Conservation (phyloP, 208 protist genomes). For the Trypanosoma avium region DNA sequence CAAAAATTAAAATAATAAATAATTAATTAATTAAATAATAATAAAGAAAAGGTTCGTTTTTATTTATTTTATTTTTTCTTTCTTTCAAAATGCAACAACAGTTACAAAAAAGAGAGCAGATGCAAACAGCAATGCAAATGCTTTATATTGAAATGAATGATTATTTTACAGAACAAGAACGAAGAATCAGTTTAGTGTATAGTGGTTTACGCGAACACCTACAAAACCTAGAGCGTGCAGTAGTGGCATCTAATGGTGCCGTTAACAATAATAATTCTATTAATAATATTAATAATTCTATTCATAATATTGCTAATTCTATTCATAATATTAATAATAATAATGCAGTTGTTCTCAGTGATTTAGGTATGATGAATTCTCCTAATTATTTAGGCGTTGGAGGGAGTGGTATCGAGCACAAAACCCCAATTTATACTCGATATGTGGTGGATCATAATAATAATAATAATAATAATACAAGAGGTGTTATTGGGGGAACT, state of each 20-base stretch:
- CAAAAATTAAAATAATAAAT: too few relatives aligned
- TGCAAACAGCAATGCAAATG: slow-evolving; percentile 31
- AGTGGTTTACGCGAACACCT: slow-evolving; percentile 45
- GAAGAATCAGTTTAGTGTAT: slow-evolving; percentile 48
- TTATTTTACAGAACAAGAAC: slow-evolving; percentile 59
- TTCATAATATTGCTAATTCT: too few relatives aligned
- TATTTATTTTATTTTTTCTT: too few relatives aligned
- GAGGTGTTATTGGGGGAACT: neutral
- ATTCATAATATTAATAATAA: too few relatives aligned
- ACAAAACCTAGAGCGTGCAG: slow-evolving; percentile 45
- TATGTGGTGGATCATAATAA: too few relatives aligned
- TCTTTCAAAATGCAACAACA: slow-evolving; percentile 16
- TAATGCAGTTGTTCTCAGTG: too few relatives aligned
- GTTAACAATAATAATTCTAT: too few relatives aligned
- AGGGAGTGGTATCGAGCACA: slow-evolving; percentile 9
- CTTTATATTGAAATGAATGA: slow-evolving; percentile 54
- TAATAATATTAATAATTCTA: too few relatives aligned
- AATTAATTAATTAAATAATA: too few relatives aligned
- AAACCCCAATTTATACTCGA: slow-evolving; percentile 7
- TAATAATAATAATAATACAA: too few relatives aligned
- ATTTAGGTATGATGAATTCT: slow-evolving; percentile 8
- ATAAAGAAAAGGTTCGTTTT: too few relatives aligned
- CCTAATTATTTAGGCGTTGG: slow-evolving; percentile 11
- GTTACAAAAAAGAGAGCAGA: slow-evolving; percentile 35
- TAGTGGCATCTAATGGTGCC: slow-evolving; percentile 17